Evolutionary conservation across 192 early-diverging fungal genomes (phyloP).

Genomic region (Gigaspora rosea): DNA sequence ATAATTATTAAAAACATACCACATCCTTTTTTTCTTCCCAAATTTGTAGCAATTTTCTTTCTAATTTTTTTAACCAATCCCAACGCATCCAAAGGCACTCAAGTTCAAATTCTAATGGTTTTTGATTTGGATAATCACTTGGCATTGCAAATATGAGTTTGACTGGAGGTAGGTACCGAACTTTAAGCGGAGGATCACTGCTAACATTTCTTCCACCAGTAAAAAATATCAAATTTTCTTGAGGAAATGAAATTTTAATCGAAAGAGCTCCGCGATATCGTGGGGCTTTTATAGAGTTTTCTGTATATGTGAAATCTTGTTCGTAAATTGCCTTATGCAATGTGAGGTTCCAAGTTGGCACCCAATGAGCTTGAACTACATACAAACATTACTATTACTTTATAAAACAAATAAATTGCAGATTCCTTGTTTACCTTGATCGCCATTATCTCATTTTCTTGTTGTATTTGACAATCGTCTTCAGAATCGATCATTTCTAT

Average conservation of each 20-base stretch:
- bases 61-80: constrained; percentile 12
- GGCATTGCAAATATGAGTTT: constrained; percentile 35
- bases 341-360: background rate
- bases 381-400: background rate
- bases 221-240: constrained; percentile 18
- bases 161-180: constrained; percentile 35
- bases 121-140: constrained; percentile 26
- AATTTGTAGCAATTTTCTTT: constrained; percentile 23
- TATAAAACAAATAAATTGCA: background rate
- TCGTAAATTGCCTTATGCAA: constrained; percentile 33
- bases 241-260: constrained; percentile 11
- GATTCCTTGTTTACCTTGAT: constrained; percentile 9
- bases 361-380: background rate
- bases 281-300: background rate
- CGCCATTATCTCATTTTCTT: constrained; percentile 32
- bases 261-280: constrained; percentile 25
- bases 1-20: constrained; percentile 22
- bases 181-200: constrained; percentile 8
- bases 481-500: background rate
- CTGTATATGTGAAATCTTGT: constrained; percentile 37
- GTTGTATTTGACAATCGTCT: constrained; percentile 13
- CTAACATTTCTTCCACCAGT: background rate
- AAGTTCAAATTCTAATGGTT: constrained; percentile 15
- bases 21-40: constrained; percentile 35
- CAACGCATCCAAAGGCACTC: constrained; percentile 34